Conservation (phyloP, 495 filamentous ascomycete species). For the Trichoderma reesei region DNA sequence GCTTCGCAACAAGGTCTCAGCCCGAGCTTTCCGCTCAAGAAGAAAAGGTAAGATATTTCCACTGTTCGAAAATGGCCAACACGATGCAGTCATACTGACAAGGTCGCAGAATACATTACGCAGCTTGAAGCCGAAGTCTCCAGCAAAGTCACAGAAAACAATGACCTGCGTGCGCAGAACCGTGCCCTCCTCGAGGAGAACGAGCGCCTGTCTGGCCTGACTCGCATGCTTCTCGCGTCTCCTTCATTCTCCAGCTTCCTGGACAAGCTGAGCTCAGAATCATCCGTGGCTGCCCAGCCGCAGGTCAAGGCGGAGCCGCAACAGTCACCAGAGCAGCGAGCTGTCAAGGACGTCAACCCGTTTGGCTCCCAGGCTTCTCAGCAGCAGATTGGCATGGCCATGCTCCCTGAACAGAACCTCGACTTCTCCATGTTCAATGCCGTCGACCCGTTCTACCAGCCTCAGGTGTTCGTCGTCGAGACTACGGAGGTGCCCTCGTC, state of each 20-base stretch:
- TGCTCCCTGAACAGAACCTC: slow-evolving; percentile 65
- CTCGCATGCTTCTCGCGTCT: slow-evolving; percentile 74
- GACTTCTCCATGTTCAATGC: slow-evolving; percentile 53
- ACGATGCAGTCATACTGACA: slow-evolving; percentile 37
- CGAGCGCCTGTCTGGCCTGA: slow-evolving; percentile 63
- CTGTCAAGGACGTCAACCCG: slow-evolving; percentile 55
- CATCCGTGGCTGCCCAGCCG: slow-evolving; percentile 24
- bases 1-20: slow-evolving; percentile 95
- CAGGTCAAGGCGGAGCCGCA: slow-evolving; percentile 29
- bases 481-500: slow-evolving; percentile 60
- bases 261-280: slow-evolving; percentile 54
- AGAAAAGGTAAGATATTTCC: slow-evolving; percentile 69
- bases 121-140: slow-evolving; percentile 85
- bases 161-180: slow-evolving; percentile 64
- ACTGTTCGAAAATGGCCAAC: neutral
- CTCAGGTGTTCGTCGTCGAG: slow-evolving; percentile 70
- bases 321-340: slow-evolving; percentile 30
- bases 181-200: slow-evolving; percentile 69
- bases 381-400: slow-evolving; percentile 57
- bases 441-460: slow-evolving; percentile 52
- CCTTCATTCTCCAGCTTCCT: slow-evolving; percentile 78
- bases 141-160: slow-evolving; percentile 57
- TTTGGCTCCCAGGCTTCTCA: slow-evolving; percentile 33
- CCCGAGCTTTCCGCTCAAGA: slow-evolving; percentile 86
- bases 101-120: slow-evolving; percentile 70